Evolutionary conservation across 73 alveolate species (phyloP), one percentile per base, ranked within the genome.

Genomic region (Strombidium stylifer): DNA sequence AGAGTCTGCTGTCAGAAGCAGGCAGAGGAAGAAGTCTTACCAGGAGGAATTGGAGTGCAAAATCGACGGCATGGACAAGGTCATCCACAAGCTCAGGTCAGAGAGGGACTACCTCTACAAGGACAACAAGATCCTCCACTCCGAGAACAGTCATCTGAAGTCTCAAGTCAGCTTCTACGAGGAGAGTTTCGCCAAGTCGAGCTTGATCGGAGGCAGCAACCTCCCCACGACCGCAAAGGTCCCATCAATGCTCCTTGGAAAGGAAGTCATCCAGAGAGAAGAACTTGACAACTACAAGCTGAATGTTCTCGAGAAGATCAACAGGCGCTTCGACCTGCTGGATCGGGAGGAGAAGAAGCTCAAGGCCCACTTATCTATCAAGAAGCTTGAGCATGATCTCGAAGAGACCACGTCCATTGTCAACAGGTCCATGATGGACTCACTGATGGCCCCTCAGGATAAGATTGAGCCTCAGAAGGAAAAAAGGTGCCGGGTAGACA

Each of bases 1-100:
- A 24, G 75, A 60, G 50, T 39, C 61, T 24, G 75, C 75, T 21
- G 75, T 60, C 2, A 37, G 75, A 40, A 41, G 62, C 28, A 19
- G 75, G 8, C 42, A 39, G 46, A 60, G 75, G 26, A 60, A 60
- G 52, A 60, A 55, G 28, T 24, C 19, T 28, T 41, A 60, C 19
- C 44, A 60, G 32, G 75, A 60, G 36, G 75, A 60, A 14, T 48
- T 60, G 12, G 75, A 60, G 48, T 53, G 16, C 28, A 37, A 41
- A 37, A 60, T 60, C 28, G 50, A 48, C 16, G 61, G 41, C 51
- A 3, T 60, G 50, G 75, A 60, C 21, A 60, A 44, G 16, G 24
- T 41, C 14, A 24, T 39, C 47, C 36, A 60, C 14, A 46, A 60
- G 28, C 2, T 60, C 21, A 60, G 75, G n/a, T n/a, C n/a, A n/a